Evolutionary conservation across 116 monocot genomes (phyloP).

Genomic region (Papilionanthe hybrid): DNA sequence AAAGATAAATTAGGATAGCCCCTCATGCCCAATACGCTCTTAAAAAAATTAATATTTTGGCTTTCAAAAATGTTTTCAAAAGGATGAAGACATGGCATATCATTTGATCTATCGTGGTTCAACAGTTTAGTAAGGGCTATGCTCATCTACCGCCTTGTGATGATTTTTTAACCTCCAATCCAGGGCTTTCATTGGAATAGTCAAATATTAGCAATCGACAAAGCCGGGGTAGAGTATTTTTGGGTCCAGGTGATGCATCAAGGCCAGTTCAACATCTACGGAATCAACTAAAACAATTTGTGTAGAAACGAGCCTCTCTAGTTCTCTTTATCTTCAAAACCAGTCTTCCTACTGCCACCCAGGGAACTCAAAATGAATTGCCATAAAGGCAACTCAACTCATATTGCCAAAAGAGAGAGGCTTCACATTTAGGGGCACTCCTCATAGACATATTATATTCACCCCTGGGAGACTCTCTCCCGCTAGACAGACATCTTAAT

Average conservation of each 20-base stretch:
- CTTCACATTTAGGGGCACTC: not conserved
- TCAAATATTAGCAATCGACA: not conserved
- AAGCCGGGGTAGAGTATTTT: not conserved
- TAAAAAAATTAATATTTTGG: not conserved
- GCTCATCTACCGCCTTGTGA: not conserved
- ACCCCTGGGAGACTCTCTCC: not conserved
- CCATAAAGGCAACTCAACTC: not conserved
- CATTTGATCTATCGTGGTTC: not conserved
- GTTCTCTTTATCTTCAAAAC: not conserved
- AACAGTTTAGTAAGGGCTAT: not conserved
- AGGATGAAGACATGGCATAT: conserved; percentile 2
- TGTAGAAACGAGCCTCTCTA: not conserved
- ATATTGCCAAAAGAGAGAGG: not conserved
- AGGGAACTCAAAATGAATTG: not conserved
- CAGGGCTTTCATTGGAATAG: not conserved
- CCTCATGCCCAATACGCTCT: not conserved
- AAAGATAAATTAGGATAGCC: conserved; percentile 1
- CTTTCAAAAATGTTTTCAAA: not conserved
- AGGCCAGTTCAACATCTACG: not conserved
- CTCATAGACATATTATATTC: not conserved
- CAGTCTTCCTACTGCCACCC: not conserved
- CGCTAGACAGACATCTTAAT: not conserved
- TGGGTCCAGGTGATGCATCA: not conserved
- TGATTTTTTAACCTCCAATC: not conserved
- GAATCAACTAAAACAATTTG: not conserved